Conservation (phyloP, 768 basidiomycete species). For the Trametes gibbosa region DNA sequence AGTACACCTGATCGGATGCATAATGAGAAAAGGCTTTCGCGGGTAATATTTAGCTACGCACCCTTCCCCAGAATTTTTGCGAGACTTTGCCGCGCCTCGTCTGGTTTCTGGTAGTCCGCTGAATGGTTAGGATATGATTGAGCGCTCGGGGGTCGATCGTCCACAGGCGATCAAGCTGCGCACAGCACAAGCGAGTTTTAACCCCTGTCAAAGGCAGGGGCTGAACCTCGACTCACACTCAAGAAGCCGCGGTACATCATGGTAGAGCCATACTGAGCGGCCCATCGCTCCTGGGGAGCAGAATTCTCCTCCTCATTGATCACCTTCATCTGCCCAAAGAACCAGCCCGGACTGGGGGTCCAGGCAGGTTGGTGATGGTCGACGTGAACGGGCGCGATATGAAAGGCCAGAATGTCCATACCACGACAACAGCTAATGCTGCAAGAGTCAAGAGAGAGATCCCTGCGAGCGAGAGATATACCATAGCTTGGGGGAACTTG, state of each 20-base stretch:
- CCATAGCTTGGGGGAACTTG: too few species aligned
- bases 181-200: background rate
- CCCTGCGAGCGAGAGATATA: background rate
- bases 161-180: slow-evolving; percentile 22
- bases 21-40: too few species aligned
- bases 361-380: slow-evolving; percentile 47
- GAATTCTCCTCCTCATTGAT: slow-evolving; percentile 34
- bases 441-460: background rate
- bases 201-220: background rate
- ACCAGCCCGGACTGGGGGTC: slow-evolving; percentile 43
- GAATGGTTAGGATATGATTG: slow-evolving; percentile 56
- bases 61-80: slow-evolving; percentile 41
- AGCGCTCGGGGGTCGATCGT: slow-evolving; percentile 63
- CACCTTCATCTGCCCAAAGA: slow-evolving; percentile 50
- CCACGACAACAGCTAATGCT: background rate
- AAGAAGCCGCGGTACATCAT: slow-evolving; percentile 15
- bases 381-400: slow-evolving; percentile 23
- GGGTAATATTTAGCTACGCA: background rate
- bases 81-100: slow-evolving; percentile 36
- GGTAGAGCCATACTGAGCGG: slow-evolving; percentile 9
- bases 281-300: slow-evolving; percentile 18
- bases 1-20: slow-evolving; percentile 43
- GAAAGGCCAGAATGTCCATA: background rate
- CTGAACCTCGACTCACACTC: background rate
- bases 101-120: slow-evolving; percentile 59